phyloP scores from a whole-genome alignment of 2,329 filamentous ascomycete genomes.

The Colletotrichum liaoningense region DNA sequence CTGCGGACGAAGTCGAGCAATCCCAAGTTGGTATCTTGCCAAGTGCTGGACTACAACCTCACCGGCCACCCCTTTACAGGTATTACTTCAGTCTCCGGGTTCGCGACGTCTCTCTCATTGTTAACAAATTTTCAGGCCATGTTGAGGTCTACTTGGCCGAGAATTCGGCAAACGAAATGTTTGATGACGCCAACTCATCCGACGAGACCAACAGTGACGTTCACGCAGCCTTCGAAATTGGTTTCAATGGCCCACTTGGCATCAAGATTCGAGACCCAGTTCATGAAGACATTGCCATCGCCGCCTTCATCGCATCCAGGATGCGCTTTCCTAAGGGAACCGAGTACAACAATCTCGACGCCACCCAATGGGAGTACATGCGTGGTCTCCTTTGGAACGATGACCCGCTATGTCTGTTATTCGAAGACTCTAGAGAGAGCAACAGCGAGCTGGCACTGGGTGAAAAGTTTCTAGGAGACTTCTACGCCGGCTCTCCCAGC shows the following conservation, averaged over 20 bases:
- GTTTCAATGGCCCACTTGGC: neutral
- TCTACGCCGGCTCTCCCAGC: neutral
- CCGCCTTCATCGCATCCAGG: neutral
- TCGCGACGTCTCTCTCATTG: neutral
- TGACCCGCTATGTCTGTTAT: slow-evolving; percentile 27
- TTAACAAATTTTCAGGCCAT: neutral
- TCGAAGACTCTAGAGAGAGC: slow-evolving; percentile 8
- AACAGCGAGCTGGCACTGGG: neutral
- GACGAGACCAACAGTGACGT: neutral
- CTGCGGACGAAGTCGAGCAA: neutral
- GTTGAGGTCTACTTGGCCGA: neutral
- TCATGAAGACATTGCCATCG: neutral
- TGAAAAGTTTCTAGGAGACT: neutral
- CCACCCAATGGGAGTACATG: slow-evolving; percentile 21
- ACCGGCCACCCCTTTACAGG: neutral
- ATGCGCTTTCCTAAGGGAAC: neutral
- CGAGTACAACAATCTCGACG: neutral
- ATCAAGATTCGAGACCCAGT: neutral
- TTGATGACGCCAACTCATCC: no score
- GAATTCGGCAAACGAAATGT: neutral
- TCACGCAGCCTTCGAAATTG: neutral
- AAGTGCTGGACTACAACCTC: neutral
- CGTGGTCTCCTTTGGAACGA: slow-evolving; percentile 34
- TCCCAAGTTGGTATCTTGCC: neutral
- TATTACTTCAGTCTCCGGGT: neutral